These are phyloP conservation scores for Apophysomyces variabilis DNA, from an alignment of 371 early-diverging fungal genomes.

Conservation along the genomic window DNA sequence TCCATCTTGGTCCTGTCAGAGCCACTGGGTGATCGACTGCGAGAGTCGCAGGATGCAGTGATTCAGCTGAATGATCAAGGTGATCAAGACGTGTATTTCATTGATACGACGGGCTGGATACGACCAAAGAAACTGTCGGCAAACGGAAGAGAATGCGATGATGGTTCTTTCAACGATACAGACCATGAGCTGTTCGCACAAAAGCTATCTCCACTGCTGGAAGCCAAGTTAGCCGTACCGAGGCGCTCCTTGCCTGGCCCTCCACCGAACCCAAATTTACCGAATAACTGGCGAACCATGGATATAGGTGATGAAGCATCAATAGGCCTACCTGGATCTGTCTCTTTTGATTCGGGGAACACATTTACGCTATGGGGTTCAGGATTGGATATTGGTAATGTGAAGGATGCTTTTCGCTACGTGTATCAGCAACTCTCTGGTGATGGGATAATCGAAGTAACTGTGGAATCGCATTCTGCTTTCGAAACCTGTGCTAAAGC, in stretches of 20 bases:
- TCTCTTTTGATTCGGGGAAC: constrained; percentile 43
- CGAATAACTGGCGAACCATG: constrained; percentile 52
- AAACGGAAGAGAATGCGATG: neutral
- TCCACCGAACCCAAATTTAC: constrained; percentile 46
- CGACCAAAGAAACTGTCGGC: constrained; percentile 28
- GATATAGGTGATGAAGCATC: constrained; percentile 44
- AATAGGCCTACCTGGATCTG: constrained; percentile 48
- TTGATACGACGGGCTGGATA: constrained; percentile 50
- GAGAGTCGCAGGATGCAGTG: constrained; percentile 45
- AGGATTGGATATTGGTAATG: constrained; percentile 40
- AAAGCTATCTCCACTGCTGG: constrained; percentile 35
- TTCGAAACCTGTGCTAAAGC: constrained; percentile 54
- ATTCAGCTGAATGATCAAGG: constrained; percentile 29
- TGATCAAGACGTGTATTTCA: constrained; percentile 40
- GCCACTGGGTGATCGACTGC: constrained; percentile 43
- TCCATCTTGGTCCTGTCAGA: constrained; percentile 46
- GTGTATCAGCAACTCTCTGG: constrained; percentile 39
- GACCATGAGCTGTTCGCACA: constrained; percentile 42
- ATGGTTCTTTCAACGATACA: constrained; percentile 41
- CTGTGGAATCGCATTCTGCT: constrained; percentile 44
- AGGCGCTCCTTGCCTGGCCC: constrained; percentile 44
- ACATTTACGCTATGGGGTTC: constrained; percentile 56
- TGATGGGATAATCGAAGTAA: constrained; percentile 35
- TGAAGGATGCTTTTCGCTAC: constrained; percentile 46
- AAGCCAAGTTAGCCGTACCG: constrained; percentile 37